Evolutionary conservation across 129 eudicot genomes (phyloP).

Genomic region (Rutidosis leptorrhynchoides): DNA sequence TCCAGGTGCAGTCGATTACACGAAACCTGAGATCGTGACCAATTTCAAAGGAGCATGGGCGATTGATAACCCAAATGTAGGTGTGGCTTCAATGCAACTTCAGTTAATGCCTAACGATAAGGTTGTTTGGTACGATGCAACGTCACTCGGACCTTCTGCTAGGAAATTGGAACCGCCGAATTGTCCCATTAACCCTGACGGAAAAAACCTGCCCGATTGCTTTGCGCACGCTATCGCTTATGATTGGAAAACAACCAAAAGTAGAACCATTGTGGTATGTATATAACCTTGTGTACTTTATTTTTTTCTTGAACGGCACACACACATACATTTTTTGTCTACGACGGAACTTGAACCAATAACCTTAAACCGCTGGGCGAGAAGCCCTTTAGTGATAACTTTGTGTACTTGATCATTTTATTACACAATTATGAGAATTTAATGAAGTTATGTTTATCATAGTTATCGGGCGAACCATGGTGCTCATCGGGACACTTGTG

Average conservation of each 20-base stretch:
- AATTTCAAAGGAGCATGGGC: slow-evolving; percentile 41
- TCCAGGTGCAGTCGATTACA: slow-evolving; percentile 19
- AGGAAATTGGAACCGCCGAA: slow-evolving; percentile 32
- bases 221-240: slow-evolving; percentile 72
- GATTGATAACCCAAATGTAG: slow-evolving; percentile 37
- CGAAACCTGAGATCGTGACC: slow-evolving; percentile 29
- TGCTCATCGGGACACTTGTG: slow-evolving; percentile 75
- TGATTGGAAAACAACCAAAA: slow-evolving; percentile 36
- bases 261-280: slow-evolving; percentile 50
- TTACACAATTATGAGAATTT: background rate
- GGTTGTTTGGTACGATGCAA: slow-evolving; percentile 65
- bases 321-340: too few relatives aligned
- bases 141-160: slow-evolving; percentile 58
- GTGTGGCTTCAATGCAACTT: slow-evolving; percentile 81
- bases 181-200: slow-evolving; percentile 33
- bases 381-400: too few relatives aligned
- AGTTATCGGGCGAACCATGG: slow-evolving; percentile 76
- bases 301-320: too few relatives aligned
- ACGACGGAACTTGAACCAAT: too few relatives aligned
- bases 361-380: too few relatives aligned
- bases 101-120: slow-evolving; percentile 74
- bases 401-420: background rate
- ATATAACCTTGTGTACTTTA: too few relatives aligned
- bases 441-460: background rate
- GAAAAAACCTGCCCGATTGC: slow-evolving; percentile 43